A percentile compares a stretch with the other conserved stretches of the same genome.
phyloP scores from a whole-genome alignment of 2,329 filamentous ascomycete species.

The Venturia carpophila region DNA sequence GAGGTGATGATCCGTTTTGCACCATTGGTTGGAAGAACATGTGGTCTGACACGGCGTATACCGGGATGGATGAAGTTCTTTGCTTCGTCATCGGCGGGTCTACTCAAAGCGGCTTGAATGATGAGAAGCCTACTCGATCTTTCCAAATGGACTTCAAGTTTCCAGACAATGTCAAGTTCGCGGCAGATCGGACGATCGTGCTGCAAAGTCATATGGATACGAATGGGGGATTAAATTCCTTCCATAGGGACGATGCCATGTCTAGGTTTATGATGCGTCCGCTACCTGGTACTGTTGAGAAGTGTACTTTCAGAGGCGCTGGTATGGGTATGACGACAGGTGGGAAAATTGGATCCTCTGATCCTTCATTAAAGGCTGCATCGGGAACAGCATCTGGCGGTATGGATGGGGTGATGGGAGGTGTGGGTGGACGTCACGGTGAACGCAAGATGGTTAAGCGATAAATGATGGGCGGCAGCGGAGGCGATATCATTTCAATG shows the following conservation, averaged over 20 bases:
- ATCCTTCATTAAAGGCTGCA: conserved; percentile 2
- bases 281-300: conserved; percentile 11
- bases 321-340: conserved; percentile 15
- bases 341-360: conserved; percentile 4
- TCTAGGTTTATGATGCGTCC: conserved; percentile 14
- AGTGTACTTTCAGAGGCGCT: conserved; percentile 13
- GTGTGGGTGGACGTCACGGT: conserved; percentile 7
- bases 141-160: conserved; percentile 11
- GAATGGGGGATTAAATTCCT: conserved; percentile 14
- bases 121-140: neutral
- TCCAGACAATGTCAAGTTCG: conserved; percentile 8
- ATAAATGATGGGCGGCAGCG: conserved; percentile 9
- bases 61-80: conserved; percentile 36
- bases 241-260: conserved; percentile 18
- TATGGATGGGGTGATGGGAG: conserved; percentile 11
- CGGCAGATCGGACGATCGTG: neutral
- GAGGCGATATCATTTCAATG: neutral
- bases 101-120: conserved; percentile 21
- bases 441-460: neutral
- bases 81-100: conserved; percentile 39
- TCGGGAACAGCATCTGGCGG: neutral
- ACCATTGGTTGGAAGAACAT: conserved; percentile 40
- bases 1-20: conserved; percentile 52
- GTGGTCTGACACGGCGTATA: conserved; percentile 43
- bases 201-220: conserved; percentile 13